Base-by-base conservation (phyloP, 2,329 filamentous ascomycete species). In the Fusarium longipes region DNA sequence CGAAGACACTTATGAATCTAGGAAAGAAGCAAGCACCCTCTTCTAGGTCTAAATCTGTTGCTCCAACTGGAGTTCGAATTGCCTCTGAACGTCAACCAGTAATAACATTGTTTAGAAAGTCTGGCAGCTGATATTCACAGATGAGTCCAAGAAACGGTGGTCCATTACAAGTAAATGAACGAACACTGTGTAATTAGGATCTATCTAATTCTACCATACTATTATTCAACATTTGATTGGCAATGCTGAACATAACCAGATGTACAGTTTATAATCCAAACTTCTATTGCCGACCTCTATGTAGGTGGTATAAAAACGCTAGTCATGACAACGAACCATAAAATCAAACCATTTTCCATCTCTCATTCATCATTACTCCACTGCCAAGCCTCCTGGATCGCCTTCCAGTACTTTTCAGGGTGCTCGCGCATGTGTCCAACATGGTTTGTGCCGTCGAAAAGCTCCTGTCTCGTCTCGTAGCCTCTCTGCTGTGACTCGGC, bases 401-500 rank as follows among this genome's bases (percentile, higher is more conserved):
- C 75, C 2, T 67, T 72, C 88, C 88, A 91, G 71, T 91, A 91
- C 73, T 83, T 79, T 30, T 81, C 81, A 1, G 84, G 82, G 55
- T 88, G 82, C 74, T 82, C 77, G 18, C 84, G 79, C 78, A 90
- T 84, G 71, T 90, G 87, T 2, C 85, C 86, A 18, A 89, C 88
- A 74, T 91, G 88, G 2, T 82, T 77, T 48, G 84, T 87, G 6
- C 82, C 84, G 48, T 86, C 81, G 63, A 91, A 91, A 29, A 83
- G 70, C 57, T 86, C 83, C 20, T 80, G 77, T 2, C 81, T 77
- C 3, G 84, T 82, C 22, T 73, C 71, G 65, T 84, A 89, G 0
- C 87, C 88, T 52, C 79, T 78, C 14, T 73, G 70, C 59, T 73
- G 78, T 3, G 86, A 82, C 33, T 81, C 75, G 4, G 82, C 81